Base-by-base conservation (phyloP, 1,139 yeast genomes). In the Zygosaccharomyces pseudobailii region DNA sequence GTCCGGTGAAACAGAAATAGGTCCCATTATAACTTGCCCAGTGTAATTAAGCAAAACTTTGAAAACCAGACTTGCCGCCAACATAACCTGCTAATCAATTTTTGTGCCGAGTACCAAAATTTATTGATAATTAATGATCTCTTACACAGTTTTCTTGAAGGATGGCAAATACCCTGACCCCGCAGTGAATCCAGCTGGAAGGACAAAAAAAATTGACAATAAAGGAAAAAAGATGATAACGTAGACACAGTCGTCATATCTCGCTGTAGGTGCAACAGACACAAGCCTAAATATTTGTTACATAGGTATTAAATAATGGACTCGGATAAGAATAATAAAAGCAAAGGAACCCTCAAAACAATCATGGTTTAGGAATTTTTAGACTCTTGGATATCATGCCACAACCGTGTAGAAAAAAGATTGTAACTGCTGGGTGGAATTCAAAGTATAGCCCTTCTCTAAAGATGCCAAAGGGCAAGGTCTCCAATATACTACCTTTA, bases 301-400 rank as follows among this genome's bases (percentile, higher is more conserved):
- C 24, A 27, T 23, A 25, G 9, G 13, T 22, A 4, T 30, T 30
- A n/a, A 10, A 30, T 30, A 30, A n/a, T 9, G 19, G 31, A 28
- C 31, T 28, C n/a, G 33, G 17, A 30, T 10, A 19, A 30, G 19
- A n/a, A 30, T 9, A 30, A 30, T 30, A 39, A 31, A 28, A 24
- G 22, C 25, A 31, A 30, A 32, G 37, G 20, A 28, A 8, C 24
- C 30, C 33, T 21, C 27, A 8, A 35, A 24, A 31, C 10, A 28
- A 27, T 65, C 71, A 88, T 55, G 90, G 87, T 68, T 92, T 92
- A 52, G 97, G 97, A 57, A 92, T 86, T 63, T 84, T 86, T 56
- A 92, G 76, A 48, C 92, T 83, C 73, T 92, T 92, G 51, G 95
- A 84, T 53, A 92, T 87, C 81, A 90, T 89, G 45, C 88, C 87